phyloP scores from a whole-genome alignment of 306 rosid genomes.

The Lathyrus sativus region DNA sequence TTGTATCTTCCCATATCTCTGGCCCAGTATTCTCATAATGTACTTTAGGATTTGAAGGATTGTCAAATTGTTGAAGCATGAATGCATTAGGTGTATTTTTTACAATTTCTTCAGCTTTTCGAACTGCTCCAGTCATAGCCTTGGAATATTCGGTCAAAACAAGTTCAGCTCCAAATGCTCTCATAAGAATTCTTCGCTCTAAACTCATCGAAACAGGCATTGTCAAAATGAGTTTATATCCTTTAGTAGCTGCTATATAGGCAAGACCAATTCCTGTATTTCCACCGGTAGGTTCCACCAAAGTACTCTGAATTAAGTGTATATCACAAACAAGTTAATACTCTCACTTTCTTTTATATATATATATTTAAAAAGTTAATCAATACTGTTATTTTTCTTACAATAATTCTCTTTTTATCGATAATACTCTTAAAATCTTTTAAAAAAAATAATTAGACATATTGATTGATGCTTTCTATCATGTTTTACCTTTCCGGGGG shows the following conservation, averaged over 20 bases:
- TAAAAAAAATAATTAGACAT: no score
- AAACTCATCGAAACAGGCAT: slow-evolving; percentile 99
- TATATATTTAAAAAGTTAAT: no score
- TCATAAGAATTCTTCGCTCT: slow-evolving; percentile 89
- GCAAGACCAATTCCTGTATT: slow-evolving; percentile 99
- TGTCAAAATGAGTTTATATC: slow-evolving; percentile 89
- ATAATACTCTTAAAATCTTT: no score
- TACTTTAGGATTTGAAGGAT: slow-evolving; percentile 95
- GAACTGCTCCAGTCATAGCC: slow-evolving; percentile 98
- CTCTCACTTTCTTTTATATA: no score
- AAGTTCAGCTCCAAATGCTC: slow-evolving; percentile 97
- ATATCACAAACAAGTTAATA: slow-evolving; percentile 24
- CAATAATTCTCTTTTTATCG: no score
- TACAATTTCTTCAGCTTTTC: slow-evolving; percentile 91
- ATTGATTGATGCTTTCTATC: no score
- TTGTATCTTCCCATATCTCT: slow-evolving; percentile 98
- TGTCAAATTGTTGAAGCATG: slow-evolving; percentile 98
- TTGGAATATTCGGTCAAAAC: slow-evolving; percentile 81
- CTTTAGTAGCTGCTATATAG: slow-evolving; percentile 92
- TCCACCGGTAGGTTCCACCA: slow-evolving; percentile 98
- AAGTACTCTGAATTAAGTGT: slow-evolving; percentile 62
- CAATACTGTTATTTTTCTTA: no score
- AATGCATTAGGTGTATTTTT: slow-evolving; percentile 74
- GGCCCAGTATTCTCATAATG: slow-evolving; percentile 98
- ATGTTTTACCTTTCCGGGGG: slow-evolving; percentile 86